Evolutionary conservation across 2,329 filamentous ascomycete genomes (phyloP).

Genomic region (Balansia obtecta): DNA sequence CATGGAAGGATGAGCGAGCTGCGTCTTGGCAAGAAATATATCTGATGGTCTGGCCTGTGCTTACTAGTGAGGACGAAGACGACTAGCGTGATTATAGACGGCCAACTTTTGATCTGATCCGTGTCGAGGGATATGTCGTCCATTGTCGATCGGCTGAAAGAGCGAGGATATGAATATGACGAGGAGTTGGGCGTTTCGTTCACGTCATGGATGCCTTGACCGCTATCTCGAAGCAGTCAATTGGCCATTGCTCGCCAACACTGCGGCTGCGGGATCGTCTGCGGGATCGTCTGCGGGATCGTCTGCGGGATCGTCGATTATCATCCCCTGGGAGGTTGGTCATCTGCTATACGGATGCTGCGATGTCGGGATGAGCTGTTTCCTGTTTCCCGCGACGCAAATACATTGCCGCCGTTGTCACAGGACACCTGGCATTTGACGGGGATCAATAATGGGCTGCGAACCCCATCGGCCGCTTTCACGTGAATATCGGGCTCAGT

Average conservation of each 20-base stretch:
- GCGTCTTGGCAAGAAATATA: neutral
- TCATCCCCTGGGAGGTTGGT: neutral
- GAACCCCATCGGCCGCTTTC: neutral
- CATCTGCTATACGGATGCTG: neutral
- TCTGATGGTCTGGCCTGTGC: conserved; percentile 19
- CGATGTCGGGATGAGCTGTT: neutral
- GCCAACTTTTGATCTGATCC: conserved; percentile 45
- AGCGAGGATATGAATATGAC: neutral
- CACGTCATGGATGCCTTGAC: neutral
- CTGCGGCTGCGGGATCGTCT: neutral
- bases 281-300: neutral
- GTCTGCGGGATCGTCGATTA: neutral
- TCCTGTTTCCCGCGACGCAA: neutral
- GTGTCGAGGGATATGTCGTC: conserved; percentile 10
- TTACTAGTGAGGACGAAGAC: conserved; percentile 59
- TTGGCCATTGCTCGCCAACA: neutral
- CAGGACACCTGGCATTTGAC: neutral
- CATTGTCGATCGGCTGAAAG: conserved; percentile 1
- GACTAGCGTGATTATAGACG: conserved; percentile 57
- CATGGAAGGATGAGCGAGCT: neutral
- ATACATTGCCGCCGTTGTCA: neutral
- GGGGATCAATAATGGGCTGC: neutral
- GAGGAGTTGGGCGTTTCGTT: neutral
- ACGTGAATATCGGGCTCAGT: neutral
- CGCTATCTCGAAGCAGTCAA: neutral